Base-by-base conservation (phyloP, 2,329 filamentous ascomycete species). In the Trematosphaeria pertusa region DNA sequence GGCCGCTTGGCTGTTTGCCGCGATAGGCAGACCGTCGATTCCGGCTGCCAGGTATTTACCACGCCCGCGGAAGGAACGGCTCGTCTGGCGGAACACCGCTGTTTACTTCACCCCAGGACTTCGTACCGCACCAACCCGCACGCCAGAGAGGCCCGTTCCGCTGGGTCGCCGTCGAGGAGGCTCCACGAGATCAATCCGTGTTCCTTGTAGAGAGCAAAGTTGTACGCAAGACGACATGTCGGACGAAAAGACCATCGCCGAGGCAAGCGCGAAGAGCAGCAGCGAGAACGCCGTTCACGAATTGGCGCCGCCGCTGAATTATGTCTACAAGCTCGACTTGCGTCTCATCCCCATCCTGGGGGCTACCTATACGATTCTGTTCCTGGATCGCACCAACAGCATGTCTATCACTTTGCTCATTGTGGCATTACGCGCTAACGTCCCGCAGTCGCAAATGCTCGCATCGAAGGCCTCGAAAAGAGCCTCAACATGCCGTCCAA, bases 351-450 rank as follows among this genome's bases (percentile, higher is more conserved):
- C 84, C 18, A 40, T 78, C 80, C 78, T 89, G n/a, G 87, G 84
- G 52, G 74, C 88, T 39, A 79, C 90, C 34, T 91, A 91, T 62
- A 80, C 91, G 4, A 77, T 89, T 44, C 84, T 86, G 48, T 91
- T 90, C 65, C 78, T 91, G 31, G 72, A 75, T 48, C 57, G 86
- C 17, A 91, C 89, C 31, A 92, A 93, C 62, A 67, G 64, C 65
- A 37, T 35, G 64, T 57, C 12, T n/a, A n/a, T 7, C 14, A 6
- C n/a, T n/a, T 40, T 3, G 22, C 2, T 9, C 11, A 40, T 3
- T 18, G n/a, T 15, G 17, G 12, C 10, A 35, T 11, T 2, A n/a
- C 12, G 17, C n/a, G 45, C 43, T 59, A 17, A 64, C 37, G 11
- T 36, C 17, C 2, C 17, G 12, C 31, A 67, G 88, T 91, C 52